Conservation (phyloP, 495 filamentous ascomycete species). For the Hypomontagnella submonticulosa region DNA sequence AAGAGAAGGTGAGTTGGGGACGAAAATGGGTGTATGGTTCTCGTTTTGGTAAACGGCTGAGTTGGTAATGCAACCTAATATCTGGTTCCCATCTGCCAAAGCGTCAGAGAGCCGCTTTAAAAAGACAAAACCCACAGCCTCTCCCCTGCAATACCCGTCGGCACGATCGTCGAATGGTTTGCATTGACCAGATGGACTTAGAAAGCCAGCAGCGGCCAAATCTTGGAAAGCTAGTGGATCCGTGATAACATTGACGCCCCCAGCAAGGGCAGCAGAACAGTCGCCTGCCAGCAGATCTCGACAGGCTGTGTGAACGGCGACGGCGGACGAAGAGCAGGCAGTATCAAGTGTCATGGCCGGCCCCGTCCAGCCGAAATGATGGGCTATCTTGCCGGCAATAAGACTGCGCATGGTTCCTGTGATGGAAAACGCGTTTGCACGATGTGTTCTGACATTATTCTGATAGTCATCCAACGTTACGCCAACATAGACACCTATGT, state of each 20-base stretch:
- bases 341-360: slow-evolving; percentile 61
- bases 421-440: slow-evolving; percentile 7
- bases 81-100: slow-evolving; percentile 67
- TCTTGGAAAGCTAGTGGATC: slow-evolving; percentile 27
- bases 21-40: background rate
- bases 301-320: slow-evolving; percentile 54
- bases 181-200: slow-evolving; percentile 49
- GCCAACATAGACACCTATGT: slow-evolving; percentile 60
- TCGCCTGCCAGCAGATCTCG: slow-evolving; percentile 52
- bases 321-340: slow-evolving; percentile 57
- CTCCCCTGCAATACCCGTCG: slow-evolving; percentile 73
- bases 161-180: slow-evolving; percentile 72
- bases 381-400: slow-evolving; percentile 24
- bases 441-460: slow-evolving; percentile 24
- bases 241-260: slow-evolving; percentile 36
- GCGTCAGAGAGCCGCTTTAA: slow-evolving; percentile 70
- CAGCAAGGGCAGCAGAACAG: slow-evolving; percentile 48
- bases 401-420: slow-evolving; percentile 6
- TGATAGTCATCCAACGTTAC: slow-evolving; percentile 64
- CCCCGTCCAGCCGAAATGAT: slow-evolving; percentile 61
- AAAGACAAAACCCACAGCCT: slow-evolving; percentile 67
- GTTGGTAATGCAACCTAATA: slow-evolving; percentile 64
- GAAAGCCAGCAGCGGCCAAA: slow-evolving; percentile 48
- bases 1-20: background rate
- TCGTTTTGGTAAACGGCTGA: slow-evolving; percentile 65